phyloP scores from a whole-genome alignment of 805 yeast species.

The Cephaloascus fragrans region DNA sequence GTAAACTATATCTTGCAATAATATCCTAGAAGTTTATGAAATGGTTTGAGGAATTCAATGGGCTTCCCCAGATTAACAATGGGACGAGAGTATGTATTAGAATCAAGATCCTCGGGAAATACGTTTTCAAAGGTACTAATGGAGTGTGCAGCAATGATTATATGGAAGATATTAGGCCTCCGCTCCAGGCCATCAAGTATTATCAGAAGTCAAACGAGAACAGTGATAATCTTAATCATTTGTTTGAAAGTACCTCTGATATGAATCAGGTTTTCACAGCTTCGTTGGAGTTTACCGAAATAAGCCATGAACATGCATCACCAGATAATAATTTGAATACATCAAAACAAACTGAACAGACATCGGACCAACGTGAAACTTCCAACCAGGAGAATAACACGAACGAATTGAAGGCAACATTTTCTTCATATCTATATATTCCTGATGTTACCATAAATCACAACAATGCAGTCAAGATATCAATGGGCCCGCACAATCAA shows the following conservation, averaged over 20 bases:
- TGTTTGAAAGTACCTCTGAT: background rate
- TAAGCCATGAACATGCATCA: background rate
- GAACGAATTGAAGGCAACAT: background rate
- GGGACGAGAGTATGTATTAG: no score
- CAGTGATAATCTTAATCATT: background rate
- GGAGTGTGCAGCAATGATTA: background rate
- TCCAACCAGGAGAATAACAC: background rate
- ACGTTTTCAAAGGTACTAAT: no score
- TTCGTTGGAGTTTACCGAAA: background rate
- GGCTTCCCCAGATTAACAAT: no score
- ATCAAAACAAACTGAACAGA: background rate
- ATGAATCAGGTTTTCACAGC: background rate
- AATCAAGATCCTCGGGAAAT: no score
- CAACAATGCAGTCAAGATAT: background rate
- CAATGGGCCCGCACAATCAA: background rate
- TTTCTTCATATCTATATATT: background rate
- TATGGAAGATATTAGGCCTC: background rate
- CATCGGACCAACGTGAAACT: background rate
- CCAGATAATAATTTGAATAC: background rate
- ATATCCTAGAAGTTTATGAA: no score
- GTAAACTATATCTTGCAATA: no score
- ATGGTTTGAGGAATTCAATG: no score
- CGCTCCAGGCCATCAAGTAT: background rate
- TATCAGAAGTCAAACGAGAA: background rate
- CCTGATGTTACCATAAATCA: background rate